These are phyloP conservation scores for Russula lepida DNA, from an alignment of 768 basidiomycete species.

Conservation along the genomic window DNA sequence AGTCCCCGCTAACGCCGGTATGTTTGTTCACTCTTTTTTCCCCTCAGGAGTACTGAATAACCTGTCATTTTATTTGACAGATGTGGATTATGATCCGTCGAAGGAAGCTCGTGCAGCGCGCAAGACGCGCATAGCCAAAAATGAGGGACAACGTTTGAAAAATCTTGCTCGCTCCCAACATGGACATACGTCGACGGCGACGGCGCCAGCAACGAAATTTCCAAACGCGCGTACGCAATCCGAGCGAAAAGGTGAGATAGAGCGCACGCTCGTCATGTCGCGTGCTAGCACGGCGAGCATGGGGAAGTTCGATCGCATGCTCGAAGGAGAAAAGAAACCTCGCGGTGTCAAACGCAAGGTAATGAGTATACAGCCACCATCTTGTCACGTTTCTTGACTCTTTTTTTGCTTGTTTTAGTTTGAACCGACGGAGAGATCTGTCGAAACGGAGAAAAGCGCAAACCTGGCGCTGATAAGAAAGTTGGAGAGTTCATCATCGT, in stretches of 20 bases:
- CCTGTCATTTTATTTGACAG: conserved; percentile 31
- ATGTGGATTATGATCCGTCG: conserved; percentile 71
- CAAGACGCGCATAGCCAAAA: conserved; percentile 76
- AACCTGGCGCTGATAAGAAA: conserved; percentile 70
- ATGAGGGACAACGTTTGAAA: conserved; percentile 63
- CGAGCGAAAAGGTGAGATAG: conserved; percentile 63
- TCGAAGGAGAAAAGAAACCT: conserved; percentile 87
- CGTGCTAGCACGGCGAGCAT: conserved; percentile 87
- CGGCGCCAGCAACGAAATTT: background rate
- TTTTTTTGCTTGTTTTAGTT: conserved; percentile 43
- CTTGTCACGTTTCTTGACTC: background rate
- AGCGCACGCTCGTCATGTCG: conserved; percentile 65
- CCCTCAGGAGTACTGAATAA: background rate
- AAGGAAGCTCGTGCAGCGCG: conserved; percentile 70
- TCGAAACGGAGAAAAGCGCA: conserved; percentile 57
- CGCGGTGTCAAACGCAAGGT: conserved; percentile 92
- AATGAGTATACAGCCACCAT: conserved; percentile 16
- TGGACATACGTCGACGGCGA: conserved; percentile 17
- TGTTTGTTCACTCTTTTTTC: conserved; percentile 21
- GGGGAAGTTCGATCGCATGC: conserved; percentile 85
- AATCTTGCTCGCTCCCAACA: conserved; percentile 58
- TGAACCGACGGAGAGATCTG: conserved; percentile 66
- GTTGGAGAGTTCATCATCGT: conserved; percentile 35
- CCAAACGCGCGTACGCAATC: conserved; percentile 26
- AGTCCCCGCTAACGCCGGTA: conserved; percentile 81